Conservation (phyloP, 805 yeast genomes). For the Wickerhamomyces strasburgensis region DNA sequence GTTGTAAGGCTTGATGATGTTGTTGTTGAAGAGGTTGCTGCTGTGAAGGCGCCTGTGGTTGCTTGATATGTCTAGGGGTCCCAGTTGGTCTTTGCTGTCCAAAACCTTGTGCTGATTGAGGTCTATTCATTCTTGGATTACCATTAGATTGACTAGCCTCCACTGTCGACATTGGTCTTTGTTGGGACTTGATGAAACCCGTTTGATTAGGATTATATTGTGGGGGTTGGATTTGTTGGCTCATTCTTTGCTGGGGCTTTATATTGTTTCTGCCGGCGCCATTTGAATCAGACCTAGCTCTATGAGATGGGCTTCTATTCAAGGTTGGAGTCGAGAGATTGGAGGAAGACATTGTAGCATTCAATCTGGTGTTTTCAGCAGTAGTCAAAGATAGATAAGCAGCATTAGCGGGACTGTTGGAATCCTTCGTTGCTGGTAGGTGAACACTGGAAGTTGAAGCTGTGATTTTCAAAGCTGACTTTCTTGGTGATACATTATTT, state of each 20-base stretch:
- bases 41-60: background rate
- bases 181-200: background rate
- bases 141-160: slow-evolving; percentile 12
- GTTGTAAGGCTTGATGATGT: background rate
- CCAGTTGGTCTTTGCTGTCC: slow-evolving; percentile 4
- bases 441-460: slow-evolving; percentile 22
- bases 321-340: slow-evolving; percentile 17
- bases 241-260: background rate
- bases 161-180: slow-evolving; percentile 14
- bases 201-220: background rate
- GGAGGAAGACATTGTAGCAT: slow-evolving; percentile 44
- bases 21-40: background rate
- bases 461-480: slow-evolving; percentile 36
- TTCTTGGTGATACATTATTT: slow-evolving; percentile 34
- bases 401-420: slow-evolving; percentile 44
- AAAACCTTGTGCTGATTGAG: slow-evolving; percentile 2
- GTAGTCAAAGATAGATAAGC: slow-evolving; percentile 68
- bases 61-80: slow-evolving; percentile 6
- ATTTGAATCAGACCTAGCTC: slow-evolving; percentile 1
- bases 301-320: slow-evolving; percentile 25
- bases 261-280: background rate
- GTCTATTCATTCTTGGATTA: slow-evolving; percentile 3
- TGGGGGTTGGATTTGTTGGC: background rate
- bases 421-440: slow-evolving; percentile 8
- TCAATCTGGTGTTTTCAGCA: slow-evolving; percentile 72